Percentiles rank a stretch among this genome's conserved stretches.
Conservation (phyloP, 768 basidiomycete species). For the Pulveroboletus sp. region DNA sequence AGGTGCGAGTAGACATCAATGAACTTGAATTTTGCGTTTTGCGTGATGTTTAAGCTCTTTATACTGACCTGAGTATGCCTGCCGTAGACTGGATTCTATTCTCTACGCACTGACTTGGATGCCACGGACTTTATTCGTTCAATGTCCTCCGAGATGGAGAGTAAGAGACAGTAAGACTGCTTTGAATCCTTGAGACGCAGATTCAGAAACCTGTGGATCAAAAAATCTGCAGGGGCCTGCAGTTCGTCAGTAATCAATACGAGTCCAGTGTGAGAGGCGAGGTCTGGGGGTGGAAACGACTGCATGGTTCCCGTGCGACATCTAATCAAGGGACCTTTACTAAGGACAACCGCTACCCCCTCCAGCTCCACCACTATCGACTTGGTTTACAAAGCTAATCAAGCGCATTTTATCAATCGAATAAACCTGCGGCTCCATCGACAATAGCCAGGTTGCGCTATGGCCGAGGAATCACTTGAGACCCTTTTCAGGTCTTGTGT, state of each 20-base stretch:
- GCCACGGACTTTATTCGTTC: conserved; percentile 60
- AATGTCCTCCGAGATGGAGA: conserved; percentile 55
- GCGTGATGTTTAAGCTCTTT: conserved; percentile 33
- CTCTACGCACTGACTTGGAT: conserved; percentile 52
- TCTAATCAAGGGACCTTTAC: conserved; percentile 7
- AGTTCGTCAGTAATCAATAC: conserved; percentile 69
- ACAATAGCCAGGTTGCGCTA: conserved; percentile 1
- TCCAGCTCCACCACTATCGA: background rate
- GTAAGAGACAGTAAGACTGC: conserved; percentile 39
- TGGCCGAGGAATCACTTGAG: conserved; percentile 48
- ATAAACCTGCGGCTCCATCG: too few relatives aligned
- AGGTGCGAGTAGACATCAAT: conserved; percentile 47
- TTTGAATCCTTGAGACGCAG: conserved; percentile 46
- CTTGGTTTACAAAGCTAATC: background rate
- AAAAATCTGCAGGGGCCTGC: conserved; percentile 65
- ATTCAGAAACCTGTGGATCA: conserved; percentile 53
- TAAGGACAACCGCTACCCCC: conserved; percentile 12
- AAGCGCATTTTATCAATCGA: background rate
- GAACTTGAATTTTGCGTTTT: conserved; percentile 43
- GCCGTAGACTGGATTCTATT: background rate
- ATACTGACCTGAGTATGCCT: conserved; percentile 3
- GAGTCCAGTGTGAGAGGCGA: conserved; percentile 46
- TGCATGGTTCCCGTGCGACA: conserved; percentile 24
- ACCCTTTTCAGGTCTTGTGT: conserved; percentile 55
- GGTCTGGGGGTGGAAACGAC: conserved; percentile 49